Conservation (phyloP, 139 green algal species). For the Closterium sp. region DNA sequence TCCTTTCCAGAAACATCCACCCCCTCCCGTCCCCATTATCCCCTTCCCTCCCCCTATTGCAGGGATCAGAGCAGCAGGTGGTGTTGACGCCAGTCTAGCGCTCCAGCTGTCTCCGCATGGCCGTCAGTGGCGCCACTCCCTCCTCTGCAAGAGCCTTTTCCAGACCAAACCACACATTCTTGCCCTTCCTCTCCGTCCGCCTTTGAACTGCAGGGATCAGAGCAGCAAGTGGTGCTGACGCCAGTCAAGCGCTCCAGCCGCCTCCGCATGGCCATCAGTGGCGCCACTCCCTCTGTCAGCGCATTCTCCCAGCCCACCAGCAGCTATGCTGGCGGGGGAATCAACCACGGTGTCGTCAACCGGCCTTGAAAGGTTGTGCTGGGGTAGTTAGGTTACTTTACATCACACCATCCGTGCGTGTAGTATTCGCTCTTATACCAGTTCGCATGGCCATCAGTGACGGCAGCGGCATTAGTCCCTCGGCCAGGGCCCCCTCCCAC, state of each 20-base stretch:
- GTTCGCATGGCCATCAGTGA: background rate
- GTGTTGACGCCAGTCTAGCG: background rate
- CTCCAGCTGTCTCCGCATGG: background rate
- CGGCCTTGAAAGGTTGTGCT: background rate
- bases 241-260: background rate
- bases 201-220: no score
- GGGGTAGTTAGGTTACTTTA: no score
- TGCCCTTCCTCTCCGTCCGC: no score
- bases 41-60: no score
- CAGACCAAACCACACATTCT: no score
- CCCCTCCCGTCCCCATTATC: no score
- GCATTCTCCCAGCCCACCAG: background rate
- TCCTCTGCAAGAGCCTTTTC: no score
- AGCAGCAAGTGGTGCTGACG: background rate
- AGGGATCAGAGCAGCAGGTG: background rate
- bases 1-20: no score
- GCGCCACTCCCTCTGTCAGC: background rate
- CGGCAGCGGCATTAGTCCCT: background rate
- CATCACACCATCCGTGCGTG: no score
- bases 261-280: background rate
- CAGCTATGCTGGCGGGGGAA: background rate
- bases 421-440: background rate
- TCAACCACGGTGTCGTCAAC: background rate
- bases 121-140: no score
- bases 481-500: background rate